Base-by-base conservation (phyloP, 495 filamentous ascomycete genomes). In the Tuber brumale region DNA sequence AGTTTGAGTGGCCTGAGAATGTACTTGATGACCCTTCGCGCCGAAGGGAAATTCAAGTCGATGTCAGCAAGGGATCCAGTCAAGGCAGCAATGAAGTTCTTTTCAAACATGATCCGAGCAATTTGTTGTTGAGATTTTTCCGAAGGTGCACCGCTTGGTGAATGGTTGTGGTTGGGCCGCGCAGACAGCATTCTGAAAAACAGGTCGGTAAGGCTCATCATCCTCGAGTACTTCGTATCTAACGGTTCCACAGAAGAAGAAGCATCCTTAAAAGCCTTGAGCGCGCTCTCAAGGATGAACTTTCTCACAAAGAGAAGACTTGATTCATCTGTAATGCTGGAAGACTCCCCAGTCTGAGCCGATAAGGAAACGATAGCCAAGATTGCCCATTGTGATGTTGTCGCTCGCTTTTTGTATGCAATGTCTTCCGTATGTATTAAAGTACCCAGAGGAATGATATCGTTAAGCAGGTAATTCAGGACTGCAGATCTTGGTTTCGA, bases 61-160 rank as follows among this genome's bases (percentile, higher is more conserved):
- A 99, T 91, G 79, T 99, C 95, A 19, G 95, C 94, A 79, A 98
- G 92, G 14, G 96, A 97, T n/a, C 89, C 87, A 6, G 95, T 97
- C 61, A 99, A 85, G 8, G 93, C 89, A 39, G 90, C 86, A 73
- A 98, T 93, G 84, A 95, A 98, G 73, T 95, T 93, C 83, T 97
- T 98, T 84, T 98, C 96, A 78, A 97, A 97, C 95, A 99, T 99
- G 57, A 97, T 89, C 80, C 92, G 94, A 27, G 91, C 92, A 76
- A 99, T 88, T 77, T 95, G 92, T 80, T 90, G 89, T 57, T 92
- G 89, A 7, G 90, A 86, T 72, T 82, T 81, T 37, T 82, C 82
- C 16, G 77, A 75, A 14, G 84, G 80, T 69, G 85, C 85, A 19
- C 84, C 79, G 42, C 82, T 82, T 14, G 84, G 76, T 79, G 87